Percentiles rank a stretch among this genome's conserved stretches.
Evolutionary conservation across 2,329 filamentous ascomycete species (phyloP).

Genomic region (Stachybotrys chlorohalonatus): DNA sequence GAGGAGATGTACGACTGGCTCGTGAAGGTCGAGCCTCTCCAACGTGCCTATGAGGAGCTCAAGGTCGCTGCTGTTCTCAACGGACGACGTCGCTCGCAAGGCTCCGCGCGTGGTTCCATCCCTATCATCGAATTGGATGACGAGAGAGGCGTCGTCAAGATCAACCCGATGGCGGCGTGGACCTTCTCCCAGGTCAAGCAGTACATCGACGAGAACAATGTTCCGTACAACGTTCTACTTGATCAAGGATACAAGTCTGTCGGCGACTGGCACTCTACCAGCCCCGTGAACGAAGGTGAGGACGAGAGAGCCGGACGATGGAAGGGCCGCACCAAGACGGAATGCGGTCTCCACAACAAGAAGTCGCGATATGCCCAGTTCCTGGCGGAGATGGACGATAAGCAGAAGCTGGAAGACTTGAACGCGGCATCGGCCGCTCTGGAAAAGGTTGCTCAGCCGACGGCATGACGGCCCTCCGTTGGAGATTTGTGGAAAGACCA

Average conservation of each 20-base stretch:
- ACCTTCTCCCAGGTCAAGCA: conserved; percentile 79
- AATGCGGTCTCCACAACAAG: conserved; percentile 99
- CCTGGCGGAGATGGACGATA: conserved; percentile 62
- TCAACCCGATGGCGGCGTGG: conserved; percentile 97
- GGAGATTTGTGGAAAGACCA: conserved; percentile 6
- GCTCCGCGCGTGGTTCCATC: conserved; percentile 81
- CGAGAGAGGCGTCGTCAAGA: conserved; percentile 85
- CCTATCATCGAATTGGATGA: conserved; percentile 86
- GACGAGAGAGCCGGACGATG: conserved; percentile 94
- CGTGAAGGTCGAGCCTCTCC: conserved; percentile 93
- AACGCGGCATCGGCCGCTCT: conserved; percentile 12
- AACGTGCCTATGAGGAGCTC: conserved; percentile 81
- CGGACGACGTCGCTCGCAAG: conserved; percentile 83
- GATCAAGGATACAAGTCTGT: conserved; percentile 96
- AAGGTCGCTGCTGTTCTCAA: conserved; percentile 87
- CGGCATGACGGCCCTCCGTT: conserved; percentile 8
- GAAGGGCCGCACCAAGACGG: conserved; percentile 93
- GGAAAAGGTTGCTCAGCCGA: conserved; percentile 15
- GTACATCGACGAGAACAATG: conserved; percentile 77
- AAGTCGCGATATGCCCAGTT: conserved; percentile 87
- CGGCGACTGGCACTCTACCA: conserved; percentile 96
- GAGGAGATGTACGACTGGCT: conserved; percentile 92
- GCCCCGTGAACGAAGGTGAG: conserved; percentile 80
- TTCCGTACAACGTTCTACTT: conserved; percentile 88
- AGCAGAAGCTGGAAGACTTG: conserved; percentile 43